A percentile compares a stretch with the other conserved stretches of the same genome.
Conservation (phyloP, 2,329 filamentous ascomycete species). For the Botryotinia narcissicola region DNA sequence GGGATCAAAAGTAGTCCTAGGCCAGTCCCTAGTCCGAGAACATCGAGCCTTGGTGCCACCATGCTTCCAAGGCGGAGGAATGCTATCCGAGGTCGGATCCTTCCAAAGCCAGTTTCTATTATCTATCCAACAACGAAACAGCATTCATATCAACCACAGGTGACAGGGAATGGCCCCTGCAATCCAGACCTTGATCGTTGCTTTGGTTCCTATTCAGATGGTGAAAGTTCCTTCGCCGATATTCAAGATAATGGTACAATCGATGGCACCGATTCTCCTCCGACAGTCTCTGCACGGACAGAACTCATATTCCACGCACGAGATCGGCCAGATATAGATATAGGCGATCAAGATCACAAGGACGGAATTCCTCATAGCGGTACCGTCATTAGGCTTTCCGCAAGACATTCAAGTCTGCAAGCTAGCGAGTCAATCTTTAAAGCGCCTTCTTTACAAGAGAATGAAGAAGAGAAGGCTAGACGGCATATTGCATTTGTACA, state of each 20-base stretch:
- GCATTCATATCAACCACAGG: neutral
- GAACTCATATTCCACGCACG: neutral
- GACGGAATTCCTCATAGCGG: neutral
- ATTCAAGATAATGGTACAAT: neutral
- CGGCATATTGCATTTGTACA: constrained; percentile 11
- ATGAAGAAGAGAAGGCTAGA: neutral
- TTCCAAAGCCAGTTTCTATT: constrained; percentile 3
- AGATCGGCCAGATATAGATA: neutral
- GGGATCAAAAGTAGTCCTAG: neutral
- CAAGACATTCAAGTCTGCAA: constrained; percentile 12
- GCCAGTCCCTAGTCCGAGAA: constrained; percentile 5
- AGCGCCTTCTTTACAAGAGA: neutral
- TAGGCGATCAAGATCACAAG: neutral
- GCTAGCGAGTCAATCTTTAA: neutral
- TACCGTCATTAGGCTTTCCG: constrained; percentile 6
- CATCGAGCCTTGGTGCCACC: constrained; percentile 10
- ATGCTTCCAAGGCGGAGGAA: neutral
- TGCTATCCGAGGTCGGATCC: constrained; percentile 9
- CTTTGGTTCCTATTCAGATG: neutral
- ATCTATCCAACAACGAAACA: neutral
- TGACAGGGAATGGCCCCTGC: neutral
- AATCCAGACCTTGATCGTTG: neutral
- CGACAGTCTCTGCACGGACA: neutral
- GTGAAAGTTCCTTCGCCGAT: neutral
- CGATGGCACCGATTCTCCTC: neutral